Percentiles rank a stretch among this genome's conserved stretches.
Evolutionary conservation across 805 yeast genomes (phyloP).

Genomic region (Suhomyces sp.): DNA sequence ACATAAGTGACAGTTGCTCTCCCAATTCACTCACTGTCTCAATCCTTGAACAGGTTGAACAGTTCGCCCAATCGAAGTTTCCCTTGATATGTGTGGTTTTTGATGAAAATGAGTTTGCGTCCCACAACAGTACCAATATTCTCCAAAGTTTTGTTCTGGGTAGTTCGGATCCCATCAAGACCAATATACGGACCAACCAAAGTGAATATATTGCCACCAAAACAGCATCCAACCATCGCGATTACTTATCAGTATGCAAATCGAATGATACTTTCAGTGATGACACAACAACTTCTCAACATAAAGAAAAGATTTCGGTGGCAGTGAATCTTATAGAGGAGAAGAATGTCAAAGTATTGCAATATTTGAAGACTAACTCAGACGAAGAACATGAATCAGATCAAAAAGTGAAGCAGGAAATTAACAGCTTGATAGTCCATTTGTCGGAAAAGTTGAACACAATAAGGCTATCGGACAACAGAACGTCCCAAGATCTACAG

Average conservation of each 20-base stretch:
- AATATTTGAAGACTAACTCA: conserved; percentile 9
- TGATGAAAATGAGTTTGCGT: not conserved
- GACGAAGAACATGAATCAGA: conserved; percentile 4
- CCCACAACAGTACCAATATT: not conserved
- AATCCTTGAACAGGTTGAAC: not conserved
- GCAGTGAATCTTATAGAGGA: conserved; percentile 21
- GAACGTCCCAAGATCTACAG: conserved; percentile 5
- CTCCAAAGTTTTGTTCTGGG: not conserved
- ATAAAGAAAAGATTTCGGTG: conserved; percentile 8
- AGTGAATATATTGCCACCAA: conserved; percentile 32
- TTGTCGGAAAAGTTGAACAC: conserved; percentile 23
- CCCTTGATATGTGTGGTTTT: conserved; percentile 11
- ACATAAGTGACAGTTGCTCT: conserved; percentile 7
- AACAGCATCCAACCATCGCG: conserved; percentile 26
- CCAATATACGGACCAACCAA: conserved; percentile 23
- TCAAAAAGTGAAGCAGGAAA: conserved; percentile 12
- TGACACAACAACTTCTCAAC: conserved; percentile 1
- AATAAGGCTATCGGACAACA: conserved; percentile 9
- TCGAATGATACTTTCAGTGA: conserved; percentile 2
- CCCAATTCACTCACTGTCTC: conserved; percentile 3
- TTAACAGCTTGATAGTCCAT: conserved; percentile 24
- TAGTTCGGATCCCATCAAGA: conserved; percentile 5
- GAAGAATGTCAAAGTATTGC: conserved; percentile 21
- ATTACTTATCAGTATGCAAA: conserved; percentile 18
- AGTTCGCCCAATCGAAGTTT: too few relatives aligned